phyloP scores from a whole-genome alignment of 2,329 filamentous ascomycete genomes.

The Aspergillus tubingensis region DNA sequence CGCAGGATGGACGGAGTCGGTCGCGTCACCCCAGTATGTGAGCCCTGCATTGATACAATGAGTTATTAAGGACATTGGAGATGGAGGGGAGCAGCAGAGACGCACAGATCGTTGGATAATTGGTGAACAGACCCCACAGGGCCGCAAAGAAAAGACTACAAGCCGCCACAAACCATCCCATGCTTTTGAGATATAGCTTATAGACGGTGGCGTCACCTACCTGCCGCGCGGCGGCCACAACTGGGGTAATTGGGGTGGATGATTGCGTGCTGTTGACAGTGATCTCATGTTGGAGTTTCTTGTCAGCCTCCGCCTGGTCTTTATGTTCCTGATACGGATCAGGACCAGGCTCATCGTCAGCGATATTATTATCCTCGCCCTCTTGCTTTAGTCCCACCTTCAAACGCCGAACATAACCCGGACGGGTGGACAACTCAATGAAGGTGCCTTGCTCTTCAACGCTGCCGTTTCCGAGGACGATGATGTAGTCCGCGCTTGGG shows the following conservation, averaged over 20 bases:
- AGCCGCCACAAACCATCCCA: conserved; percentile 21
- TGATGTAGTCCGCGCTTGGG: background rate
- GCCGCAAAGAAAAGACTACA: conserved; percentile 21
- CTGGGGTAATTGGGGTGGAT: conserved; percentile 14
- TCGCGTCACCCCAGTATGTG: conserved; percentile 28
- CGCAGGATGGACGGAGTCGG: conserved; percentile 16
- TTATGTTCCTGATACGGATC: too few relatives aligned
- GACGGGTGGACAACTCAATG: background rate
- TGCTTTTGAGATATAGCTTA: conserved; percentile 26
- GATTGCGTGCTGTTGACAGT: background rate
- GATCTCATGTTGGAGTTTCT: too few relatives aligned
- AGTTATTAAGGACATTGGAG: too few relatives aligned
- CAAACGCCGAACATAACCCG: conserved; percentile 8
- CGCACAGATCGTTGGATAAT: conserved; percentile 25
- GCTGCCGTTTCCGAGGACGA: background rate
- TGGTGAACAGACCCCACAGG: conserved; percentile 28
- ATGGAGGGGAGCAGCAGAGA: too few relatives aligned
- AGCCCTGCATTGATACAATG: background rate
- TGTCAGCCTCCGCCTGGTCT: too few relatives aligned
- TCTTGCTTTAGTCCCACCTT: background rate
- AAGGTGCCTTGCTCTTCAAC: conserved; percentile 12
- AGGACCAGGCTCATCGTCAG: too few relatives aligned
- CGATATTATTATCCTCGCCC: background rate
- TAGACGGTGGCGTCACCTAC: conserved; percentile 34
- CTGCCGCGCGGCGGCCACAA: conserved; percentile 36